phyloP scores from a whole-genome alignment of 495 filamentous ascomycete genomes.

The Pseudomonodictys pantanalensis region DNA sequence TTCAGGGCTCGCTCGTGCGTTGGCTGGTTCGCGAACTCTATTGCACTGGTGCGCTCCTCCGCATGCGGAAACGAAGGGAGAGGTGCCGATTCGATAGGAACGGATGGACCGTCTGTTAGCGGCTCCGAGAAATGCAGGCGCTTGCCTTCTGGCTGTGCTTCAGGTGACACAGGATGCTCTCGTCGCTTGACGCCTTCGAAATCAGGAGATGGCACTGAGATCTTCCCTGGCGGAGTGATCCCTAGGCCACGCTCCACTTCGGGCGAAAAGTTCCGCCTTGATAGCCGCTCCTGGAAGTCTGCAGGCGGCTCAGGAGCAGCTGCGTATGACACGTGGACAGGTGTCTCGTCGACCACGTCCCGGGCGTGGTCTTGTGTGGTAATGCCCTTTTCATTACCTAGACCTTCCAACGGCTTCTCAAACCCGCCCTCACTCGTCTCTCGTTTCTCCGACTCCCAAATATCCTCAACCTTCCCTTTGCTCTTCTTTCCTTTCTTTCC shows the following conservation, averaged over 20 bases:
- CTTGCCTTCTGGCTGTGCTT: slow-evolving; percentile 29
- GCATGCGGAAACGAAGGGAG: background rate
- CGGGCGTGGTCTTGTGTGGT: background rate
- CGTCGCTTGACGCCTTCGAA: slow-evolving; percentile 35
- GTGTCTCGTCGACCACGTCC: background rate
- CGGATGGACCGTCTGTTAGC: background rate
- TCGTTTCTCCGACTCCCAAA: background rate
- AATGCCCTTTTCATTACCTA: background rate
- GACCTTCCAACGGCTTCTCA: background rate
- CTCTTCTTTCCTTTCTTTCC: slow-evolving; percentile 29
- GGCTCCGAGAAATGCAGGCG: slow-evolving; percentile 25
- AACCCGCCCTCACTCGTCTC: background rate
- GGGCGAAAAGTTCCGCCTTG: background rate
- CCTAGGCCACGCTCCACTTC: background rate
- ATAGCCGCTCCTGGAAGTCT: background rate
- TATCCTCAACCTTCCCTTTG: slow-evolving; percentile 7
- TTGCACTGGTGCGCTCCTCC: no score
- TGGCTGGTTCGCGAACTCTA: no score
- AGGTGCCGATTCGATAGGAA: background rate
- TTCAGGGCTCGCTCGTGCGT: no score
- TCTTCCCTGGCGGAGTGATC: slow-evolving; percentile 9
- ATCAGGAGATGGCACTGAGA: slow-evolving; percentile 23
- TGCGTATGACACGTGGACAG: slow-evolving; percentile 16
- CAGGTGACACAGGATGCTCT: slow-evolving; percentile 21
- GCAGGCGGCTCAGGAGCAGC: background rate